Evolutionary conservation across 179 eudicot species (phyloP).

Genomic region (Spinacia oleracea): DNA sequence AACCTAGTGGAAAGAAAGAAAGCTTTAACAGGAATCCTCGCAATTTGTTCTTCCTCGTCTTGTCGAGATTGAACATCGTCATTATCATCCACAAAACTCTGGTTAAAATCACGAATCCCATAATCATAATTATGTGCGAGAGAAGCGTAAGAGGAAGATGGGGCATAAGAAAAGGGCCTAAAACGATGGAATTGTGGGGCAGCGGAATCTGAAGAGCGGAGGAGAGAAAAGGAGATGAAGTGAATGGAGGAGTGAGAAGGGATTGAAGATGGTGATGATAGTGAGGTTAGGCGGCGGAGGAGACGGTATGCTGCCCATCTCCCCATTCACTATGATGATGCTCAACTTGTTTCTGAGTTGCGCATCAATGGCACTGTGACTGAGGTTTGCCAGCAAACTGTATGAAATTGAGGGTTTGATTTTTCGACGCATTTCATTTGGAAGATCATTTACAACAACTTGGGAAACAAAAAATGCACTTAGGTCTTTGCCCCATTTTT

Average conservation of each 20-base stretch:
- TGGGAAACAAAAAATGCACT: too few species aligned
- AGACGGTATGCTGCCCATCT: slow-evolving; percentile 63
- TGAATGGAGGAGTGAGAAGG: slow-evolving; percentile 11
- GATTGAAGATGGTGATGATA: slow-evolving; percentile 16
- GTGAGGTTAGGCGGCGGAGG: slow-evolving; percentile 37
- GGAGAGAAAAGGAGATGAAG: background rate
- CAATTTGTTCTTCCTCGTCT: slow-evolving; percentile 32
- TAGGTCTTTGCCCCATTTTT: too few species aligned
- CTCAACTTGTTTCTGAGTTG: slow-evolving; percentile 19
- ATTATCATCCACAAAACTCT: slow-evolving; percentile 19
- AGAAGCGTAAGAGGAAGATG: slow-evolving; percentile 38
- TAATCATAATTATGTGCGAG: slow-evolving; percentile 49
- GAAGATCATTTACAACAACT: background rate
- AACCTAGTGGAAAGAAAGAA: slow-evolving; percentile 87
- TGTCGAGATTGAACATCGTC: background rate
- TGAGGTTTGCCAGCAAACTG: too few species aligned
- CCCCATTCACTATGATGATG: slow-evolving; percentile 60
- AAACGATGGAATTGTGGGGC: slow-evolving; percentile 28
- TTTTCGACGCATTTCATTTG: too few species aligned
- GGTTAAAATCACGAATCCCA: slow-evolving; percentile 31
- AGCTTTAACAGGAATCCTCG: slow-evolving; percentile 73
- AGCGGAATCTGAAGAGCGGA: slow-evolving; percentile 28
- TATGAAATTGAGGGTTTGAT: too few species aligned
- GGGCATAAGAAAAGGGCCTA: slow-evolving; percentile 52
- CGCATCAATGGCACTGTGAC: background rate